These are phyloP conservation scores for Acidiella bohemica DNA, from an alignment of 495 filamentous ascomycete genomes.

Conservation along the genomic window DNA sequence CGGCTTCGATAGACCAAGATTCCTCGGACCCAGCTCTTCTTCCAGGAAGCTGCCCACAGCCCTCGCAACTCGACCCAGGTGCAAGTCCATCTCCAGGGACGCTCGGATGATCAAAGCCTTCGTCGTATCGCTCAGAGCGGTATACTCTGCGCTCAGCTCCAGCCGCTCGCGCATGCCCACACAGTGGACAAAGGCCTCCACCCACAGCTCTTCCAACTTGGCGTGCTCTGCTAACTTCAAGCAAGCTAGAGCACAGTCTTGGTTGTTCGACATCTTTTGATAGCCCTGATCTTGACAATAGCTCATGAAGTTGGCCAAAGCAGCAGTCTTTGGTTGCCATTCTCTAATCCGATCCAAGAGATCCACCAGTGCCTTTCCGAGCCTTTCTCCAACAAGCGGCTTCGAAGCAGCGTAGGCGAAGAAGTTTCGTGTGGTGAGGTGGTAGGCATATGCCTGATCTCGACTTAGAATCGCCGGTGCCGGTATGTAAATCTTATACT, in stretches of 20 bases:
- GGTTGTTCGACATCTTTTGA: constrained; percentile 42
- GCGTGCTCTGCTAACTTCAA: constrained; percentile 49
- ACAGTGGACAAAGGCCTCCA: constrained; percentile 52
- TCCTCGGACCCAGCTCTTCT: constrained; percentile 42
- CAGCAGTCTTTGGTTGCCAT: constrained; percentile 18
- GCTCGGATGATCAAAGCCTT: constrained; percentile 47
- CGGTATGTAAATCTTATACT: constrained; percentile 45
- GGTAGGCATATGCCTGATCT: constrained; percentile 40
- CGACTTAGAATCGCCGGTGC: constrained; percentile 37
- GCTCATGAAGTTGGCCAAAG: constrained; percentile 38
- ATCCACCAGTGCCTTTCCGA: constrained; percentile 43
- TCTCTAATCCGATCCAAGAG: constrained; percentile 43
- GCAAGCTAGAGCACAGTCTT: constrained; percentile 45
- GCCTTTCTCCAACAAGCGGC: constrained; percentile 45
- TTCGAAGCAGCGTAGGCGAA: constrained; percentile 50
- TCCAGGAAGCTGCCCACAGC: constrained; percentile 46
- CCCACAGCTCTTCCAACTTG: constrained; percentile 42
- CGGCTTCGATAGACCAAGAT: constrained; percentile 40
- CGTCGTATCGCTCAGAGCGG: constrained; percentile 42
- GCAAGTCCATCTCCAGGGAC: constrained; percentile 48
- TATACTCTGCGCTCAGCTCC: constrained; percentile 38
- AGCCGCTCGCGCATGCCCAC: constrained; percentile 51
- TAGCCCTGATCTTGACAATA: constrained; percentile 51
- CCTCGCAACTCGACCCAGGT: constrained; percentile 35
- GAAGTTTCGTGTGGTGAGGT: constrained; percentile 53